These are phyloP conservation scores for Candida rishiriensis DNA, from an alignment of 805 yeast species.

Conservation along the genomic window DNA sequence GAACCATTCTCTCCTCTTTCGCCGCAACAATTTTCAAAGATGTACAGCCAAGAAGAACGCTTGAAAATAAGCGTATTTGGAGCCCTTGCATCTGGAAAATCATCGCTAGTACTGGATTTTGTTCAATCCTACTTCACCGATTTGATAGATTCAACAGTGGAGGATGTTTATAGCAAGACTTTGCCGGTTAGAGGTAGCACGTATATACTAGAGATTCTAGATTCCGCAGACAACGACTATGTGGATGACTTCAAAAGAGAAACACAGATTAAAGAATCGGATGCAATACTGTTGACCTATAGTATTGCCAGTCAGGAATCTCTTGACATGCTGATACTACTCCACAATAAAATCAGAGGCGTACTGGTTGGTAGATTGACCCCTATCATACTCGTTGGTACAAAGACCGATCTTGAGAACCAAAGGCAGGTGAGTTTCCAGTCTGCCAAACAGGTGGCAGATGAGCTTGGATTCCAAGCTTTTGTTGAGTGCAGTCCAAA, in stretches of 20 bases:
- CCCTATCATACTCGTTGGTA: conserved; percentile 57
- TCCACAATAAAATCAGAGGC: conserved; percentile 65
- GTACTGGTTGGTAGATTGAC: conserved; percentile 38
- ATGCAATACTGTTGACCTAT: conserved; percentile 47
- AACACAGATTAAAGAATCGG: conserved; percentile 29
- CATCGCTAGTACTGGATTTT: conserved; percentile 23
- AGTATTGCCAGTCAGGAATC: conserved; percentile 46
- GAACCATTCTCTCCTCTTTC: no score
- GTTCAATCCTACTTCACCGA: conserved; percentile 19
- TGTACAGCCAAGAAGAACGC: conserved; percentile 4
- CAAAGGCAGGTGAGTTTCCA: conserved; percentile 68
- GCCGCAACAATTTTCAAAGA: no score
- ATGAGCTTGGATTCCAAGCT: conserved; percentile 26
- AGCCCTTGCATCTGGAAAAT: conserved; percentile 29
- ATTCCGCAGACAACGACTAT: conserved; percentile 84
- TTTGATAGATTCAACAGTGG: conserved; percentile 22
- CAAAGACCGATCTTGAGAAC: conserved; percentile 69
- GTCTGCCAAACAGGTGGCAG: conserved; percentile 18
- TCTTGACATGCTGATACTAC: conserved; percentile 30
- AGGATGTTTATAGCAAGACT: conserved; percentile 23
- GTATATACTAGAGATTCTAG: conserved; percentile 50
- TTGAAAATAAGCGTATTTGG: conserved; percentile 29
- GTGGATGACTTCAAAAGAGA: conserved; percentile 24
- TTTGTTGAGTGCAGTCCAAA: conserved; percentile 78
- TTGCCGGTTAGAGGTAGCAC: conserved; percentile 33